Evolutionary conservation across 179 eudicot species (phyloP), one percentile per base, ranked within the genome.

Genomic region (Beta macrorhiza): DNA sequence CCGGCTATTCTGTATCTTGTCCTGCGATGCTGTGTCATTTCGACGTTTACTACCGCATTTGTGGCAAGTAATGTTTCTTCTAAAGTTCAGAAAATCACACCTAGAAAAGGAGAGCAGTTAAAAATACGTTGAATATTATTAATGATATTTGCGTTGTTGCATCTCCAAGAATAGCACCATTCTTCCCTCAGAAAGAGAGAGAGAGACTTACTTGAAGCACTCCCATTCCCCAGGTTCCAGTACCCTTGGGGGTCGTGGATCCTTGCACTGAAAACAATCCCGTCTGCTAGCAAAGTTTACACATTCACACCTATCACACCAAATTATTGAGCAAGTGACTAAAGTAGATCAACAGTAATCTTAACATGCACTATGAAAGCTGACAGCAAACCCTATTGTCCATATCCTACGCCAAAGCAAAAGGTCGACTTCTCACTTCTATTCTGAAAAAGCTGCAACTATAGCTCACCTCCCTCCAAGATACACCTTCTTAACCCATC

Each of bases 181-280:
- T 11, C 64, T 45, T 2, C 25, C 25, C 25, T 25, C 25, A 25
- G 25, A 25, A 25, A 62, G 32, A 25, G 67, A 47, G 11, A 72
- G 78, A 59, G 62, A 69, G 59, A 49, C 95, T 91, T 80, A 94
- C 98, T 87, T 84, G 62, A 92, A 88, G 87, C 98, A 94, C 80
- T 90, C 95, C 98, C 98, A 94, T 52, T 94, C 95, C 84, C 98
- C 98, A 79, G 92, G 90, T 25, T 80, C 75, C 53, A 93, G 85
- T 63, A 80, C 80, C 83, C 93, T 87, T 58, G 86, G 87, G 49
- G 98, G 97, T 32, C 97, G 92, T 47, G 81, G 68, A 74, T 79
- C 90, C 51, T 78, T 83, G 84, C 98, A 94, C 19, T 86, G 92
- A 63, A 87, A 84, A 85, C 98, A 94, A 81, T 80, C 81, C 59